Evolutionary conservation across 1,284 basidiomycete genomes (phyloP), one percentile per base, ranked within the genome.

Genomic region (Rhodotorula sp.): DNA sequence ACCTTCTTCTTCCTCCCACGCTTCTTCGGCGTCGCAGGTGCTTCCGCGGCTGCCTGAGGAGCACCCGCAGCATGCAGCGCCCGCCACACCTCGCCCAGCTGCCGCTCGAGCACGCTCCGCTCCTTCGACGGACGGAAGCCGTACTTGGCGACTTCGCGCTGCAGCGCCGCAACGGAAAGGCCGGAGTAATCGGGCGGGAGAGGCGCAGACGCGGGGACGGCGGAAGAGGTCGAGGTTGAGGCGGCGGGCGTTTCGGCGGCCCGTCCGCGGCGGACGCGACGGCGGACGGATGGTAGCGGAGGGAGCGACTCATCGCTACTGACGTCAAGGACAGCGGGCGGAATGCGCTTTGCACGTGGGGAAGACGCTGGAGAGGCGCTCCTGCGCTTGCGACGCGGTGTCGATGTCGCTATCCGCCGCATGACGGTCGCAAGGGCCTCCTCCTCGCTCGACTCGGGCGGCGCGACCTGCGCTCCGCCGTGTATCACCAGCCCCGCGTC

Each of bases 91-190:
- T 57, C 44, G 25, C 39, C 32, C 32, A 72, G 54, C 54, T 74
- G 74, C 9, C 65, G 62, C 37, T 71, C 71, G 36, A 76, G 50
- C n/a, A 73, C 72, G 15, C 29, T n/a, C 32, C 60, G 70, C 63
- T 72, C 73, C 55, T 67, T 72, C 13, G 69, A 64, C 44, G 66
- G 36, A 21, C 73, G 70, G 44, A 69, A 74, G 22, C 75, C 75
- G 51, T 71, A 76, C 48, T 61, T 56, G 9, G 46, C 36, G 15
- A 73, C 73, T 29, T 74, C 61, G 12, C 70, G 61, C 59, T 74
- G 75, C 7, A 76, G 64, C 15, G 59, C 39, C 22, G 67, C n/a
- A 39, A 73, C 34, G 0, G 70, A 32, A 9, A 53, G 39, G 2
- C 51, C 27, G 6, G 67, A 55, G 41, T 70, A 76, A 51, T 66